Conservation (phyloP, 2,329 filamentous ascomycete species). For the Scedosporium aurantiacum region DNA sequence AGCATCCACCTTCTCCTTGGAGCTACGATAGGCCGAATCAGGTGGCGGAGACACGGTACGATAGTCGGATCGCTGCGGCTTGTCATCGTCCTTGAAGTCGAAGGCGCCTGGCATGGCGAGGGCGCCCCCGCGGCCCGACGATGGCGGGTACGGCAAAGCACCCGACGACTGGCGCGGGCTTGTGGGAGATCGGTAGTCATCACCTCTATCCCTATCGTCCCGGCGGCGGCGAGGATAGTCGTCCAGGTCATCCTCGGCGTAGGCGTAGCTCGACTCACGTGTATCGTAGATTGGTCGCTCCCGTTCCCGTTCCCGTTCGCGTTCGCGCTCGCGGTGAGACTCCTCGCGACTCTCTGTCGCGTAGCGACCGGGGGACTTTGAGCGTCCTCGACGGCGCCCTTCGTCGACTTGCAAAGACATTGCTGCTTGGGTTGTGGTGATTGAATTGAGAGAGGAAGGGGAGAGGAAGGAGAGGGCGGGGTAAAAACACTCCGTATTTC, state of each 20-base stretch:
- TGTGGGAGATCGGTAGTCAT: not conserved
- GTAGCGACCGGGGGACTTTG: conserved; percentile 33
- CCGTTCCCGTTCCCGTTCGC: conserved; percentile 11
- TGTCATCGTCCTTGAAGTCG: conserved; percentile 28
- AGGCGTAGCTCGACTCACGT: conserved; percentile 30
- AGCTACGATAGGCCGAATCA: conserved; percentile 24
- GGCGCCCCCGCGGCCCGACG: conserved; percentile 11
- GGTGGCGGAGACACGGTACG: conserved; percentile 22
- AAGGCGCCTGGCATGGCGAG: conserved; percentile 24
- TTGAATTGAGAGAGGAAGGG: not conserved
- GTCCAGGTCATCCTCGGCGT: conserved; percentile 30
- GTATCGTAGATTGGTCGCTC: conserved; percentile 23
- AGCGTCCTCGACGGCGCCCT: conserved; percentile 31
- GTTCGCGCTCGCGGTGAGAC: conserved; percentile 19
- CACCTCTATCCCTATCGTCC: not conserved
- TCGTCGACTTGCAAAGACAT: conserved; percentile 44
- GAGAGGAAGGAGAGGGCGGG: not conserved
- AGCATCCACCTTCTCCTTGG: conserved; percentile 22
- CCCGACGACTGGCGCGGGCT: conserved; percentile 17
- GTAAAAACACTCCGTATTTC: not conserved
- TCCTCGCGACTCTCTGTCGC: conserved; percentile 7
- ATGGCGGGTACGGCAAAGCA: conserved; percentile 12
- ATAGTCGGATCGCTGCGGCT: conserved; percentile 18
- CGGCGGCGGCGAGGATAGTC: conserved; percentile 12
- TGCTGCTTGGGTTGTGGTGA: not conserved